These are phyloP conservation scores for Xylaria sp. DNA, from an alignment of 2,329 filamentous ascomycete genomes.

Conservation along the genomic window DNA sequence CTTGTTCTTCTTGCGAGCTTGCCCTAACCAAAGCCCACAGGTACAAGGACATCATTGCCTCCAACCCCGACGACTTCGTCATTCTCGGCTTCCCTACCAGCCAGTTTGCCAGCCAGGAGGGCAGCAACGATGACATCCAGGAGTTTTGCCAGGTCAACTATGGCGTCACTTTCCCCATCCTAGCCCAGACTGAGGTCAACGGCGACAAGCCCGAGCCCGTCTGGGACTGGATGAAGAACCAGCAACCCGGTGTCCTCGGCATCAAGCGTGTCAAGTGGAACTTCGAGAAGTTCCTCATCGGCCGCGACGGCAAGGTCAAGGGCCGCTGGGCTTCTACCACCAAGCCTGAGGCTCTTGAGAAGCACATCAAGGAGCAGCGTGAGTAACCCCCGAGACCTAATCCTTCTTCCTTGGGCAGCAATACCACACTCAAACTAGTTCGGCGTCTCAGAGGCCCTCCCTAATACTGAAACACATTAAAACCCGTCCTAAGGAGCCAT, in stretches of 20 bases:
- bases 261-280: slow-evolving; percentile 98
- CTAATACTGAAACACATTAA: background rate
- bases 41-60: slow-evolving; percentile 76
- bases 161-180: slow-evolving; percentile 88
- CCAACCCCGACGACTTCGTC: slow-evolving; percentile 79
- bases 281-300: slow-evolving; percentile 98
- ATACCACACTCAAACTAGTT: background rate
- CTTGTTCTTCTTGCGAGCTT: background rate
- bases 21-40: slow-evolving; percentile 30
- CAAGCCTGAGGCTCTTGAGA: slow-evolving; percentile 85
- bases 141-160: slow-evolving; percentile 93
- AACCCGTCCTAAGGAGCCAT: background rate
- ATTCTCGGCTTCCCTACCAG: slow-evolving; percentile 98
- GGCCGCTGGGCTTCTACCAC: slow-evolving; percentile 87
- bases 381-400: slow-evolving; percentile 13
- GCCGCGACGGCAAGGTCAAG: slow-evolving; percentile 85
- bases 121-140: slow-evolving; percentile 82
- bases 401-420: background rate
- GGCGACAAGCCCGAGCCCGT: slow-evolving; percentile 82
- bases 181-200: slow-evolving; percentile 95
- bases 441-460: background rate
- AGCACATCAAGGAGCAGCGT: slow-evolving; percentile 75
- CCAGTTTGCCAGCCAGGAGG: slow-evolving; percentile 93
- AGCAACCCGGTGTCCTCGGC: slow-evolving; percentile 85
- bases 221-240: slow-evolving; percentile 78